A percentile compares a stretch with the other conserved stretches of the same genome.
Evolutionary conservation across 1,139 yeast species (phyloP).

Genomic region (Wickerhamiella infanticola): DNA sequence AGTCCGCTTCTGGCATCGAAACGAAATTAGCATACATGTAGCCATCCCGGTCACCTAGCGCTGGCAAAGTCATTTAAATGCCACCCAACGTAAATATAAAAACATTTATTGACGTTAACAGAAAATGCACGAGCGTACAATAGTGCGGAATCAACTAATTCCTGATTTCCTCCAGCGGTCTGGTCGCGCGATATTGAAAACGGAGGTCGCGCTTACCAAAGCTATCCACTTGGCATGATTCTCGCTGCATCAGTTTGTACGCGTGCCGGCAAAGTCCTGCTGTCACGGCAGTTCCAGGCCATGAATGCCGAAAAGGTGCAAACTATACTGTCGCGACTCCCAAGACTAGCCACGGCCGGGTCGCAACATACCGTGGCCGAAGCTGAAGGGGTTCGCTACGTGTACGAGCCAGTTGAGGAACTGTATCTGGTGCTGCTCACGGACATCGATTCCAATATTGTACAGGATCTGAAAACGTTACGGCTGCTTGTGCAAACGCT

Average conservation of each 20-base stretch:
- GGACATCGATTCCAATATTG: slow-evolving; percentile 77
- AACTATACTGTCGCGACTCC: slow-evolving; percentile 73
- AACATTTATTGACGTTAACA: no score
- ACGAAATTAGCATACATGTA: background rate
- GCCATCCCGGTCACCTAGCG: no score
- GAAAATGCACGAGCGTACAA: no score
- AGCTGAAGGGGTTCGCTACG: slow-evolving; percentile 82
- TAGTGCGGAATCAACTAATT: no score
- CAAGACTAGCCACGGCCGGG: slow-evolving; percentile 54
- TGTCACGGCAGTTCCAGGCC: slow-evolving; percentile 87
- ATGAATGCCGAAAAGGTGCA: slow-evolving; percentile 75
- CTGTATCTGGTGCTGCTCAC: slow-evolving; percentile 84
- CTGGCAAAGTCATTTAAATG: no score
- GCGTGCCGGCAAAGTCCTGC: slow-evolving; percentile 83
- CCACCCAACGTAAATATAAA: no score
- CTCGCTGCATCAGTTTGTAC: slow-evolving; percentile 94
- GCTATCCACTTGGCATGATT: slow-evolving; percentile 29
- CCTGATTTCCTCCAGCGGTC: no score
- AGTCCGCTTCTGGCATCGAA: background rate
- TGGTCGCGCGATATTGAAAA: no score
- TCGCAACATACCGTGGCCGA: slow-evolving; percentile 89
- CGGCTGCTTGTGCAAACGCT: slow-evolving; percentile 71
- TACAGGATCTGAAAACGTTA: slow-evolving; percentile 88
- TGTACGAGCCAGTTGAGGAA: slow-evolving; percentile 92
- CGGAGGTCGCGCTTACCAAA: background rate